Percentiles rank a stretch among this genome's conserved stretches.
phyloP scores from a whole-genome alignment of 768 basidiomycete genomes.

The Suillus decipiens region DNA sequence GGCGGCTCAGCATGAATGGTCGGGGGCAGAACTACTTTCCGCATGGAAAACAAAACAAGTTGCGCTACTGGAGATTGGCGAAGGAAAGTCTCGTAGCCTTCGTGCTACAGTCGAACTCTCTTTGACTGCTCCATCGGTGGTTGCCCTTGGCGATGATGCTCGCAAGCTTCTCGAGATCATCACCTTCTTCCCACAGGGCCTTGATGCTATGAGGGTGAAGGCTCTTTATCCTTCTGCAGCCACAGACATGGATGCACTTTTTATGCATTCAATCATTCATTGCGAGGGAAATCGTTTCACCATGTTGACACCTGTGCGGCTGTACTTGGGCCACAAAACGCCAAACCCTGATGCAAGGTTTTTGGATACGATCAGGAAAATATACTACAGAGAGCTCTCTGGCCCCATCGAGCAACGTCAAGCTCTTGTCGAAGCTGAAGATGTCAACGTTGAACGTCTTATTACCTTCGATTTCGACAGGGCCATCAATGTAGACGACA shows the following conservation, averaged over 20 bases:
- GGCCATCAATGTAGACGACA: not conserved
- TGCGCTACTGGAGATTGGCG: not conserved
- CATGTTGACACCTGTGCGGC: not conserved
- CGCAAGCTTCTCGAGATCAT: slow-evolving; percentile 5
- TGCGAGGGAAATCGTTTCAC: not conserved
- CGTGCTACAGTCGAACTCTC: slow-evolving; percentile 5
- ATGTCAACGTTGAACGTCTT: slow-evolving; percentile 2
- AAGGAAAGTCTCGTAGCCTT: not conserved
- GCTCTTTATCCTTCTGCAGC: not conserved
- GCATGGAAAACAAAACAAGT: slow-evolving; percentile 1
- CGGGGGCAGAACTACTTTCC: not conserved
- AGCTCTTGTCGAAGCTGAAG: not conserved
- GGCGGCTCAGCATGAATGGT: slow-evolving; percentile 6
- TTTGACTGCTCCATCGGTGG: not conserved
- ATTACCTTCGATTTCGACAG: slow-evolving; percentile 1
- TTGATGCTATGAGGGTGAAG: not conserved
- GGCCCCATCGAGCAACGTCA: not conserved
- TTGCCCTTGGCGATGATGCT: slow-evolving; percentile 3
- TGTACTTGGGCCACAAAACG: not conserved
- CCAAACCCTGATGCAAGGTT: not conserved
- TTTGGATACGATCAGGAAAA: not conserved
- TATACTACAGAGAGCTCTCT: not conserved
- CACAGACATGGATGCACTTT: not conserved
- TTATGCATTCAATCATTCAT: not conserved
- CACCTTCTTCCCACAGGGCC: slow-evolving; percentile 11